Base-by-base conservation (phyloP, 2,329 filamentous ascomycete genomes). In the Fusarium tupiense region DNA sequence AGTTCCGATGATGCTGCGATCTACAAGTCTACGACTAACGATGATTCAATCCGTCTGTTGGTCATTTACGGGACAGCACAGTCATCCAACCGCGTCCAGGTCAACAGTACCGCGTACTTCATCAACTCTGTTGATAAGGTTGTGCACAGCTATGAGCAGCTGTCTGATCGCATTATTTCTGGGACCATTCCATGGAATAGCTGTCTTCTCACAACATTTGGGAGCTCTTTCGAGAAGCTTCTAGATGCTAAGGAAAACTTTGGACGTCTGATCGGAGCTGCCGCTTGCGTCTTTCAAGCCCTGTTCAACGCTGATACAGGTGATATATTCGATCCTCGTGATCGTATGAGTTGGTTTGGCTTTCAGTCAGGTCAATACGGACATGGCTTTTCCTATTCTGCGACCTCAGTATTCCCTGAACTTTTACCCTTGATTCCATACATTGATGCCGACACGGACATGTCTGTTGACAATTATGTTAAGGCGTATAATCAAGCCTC, bases 111-210 rank as follows among this genome's bases (percentile, higher is more conserved):
- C 0, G 20, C 0, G 0, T 54, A 54, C 13, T 40, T 54, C 20
- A 29, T 54, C 3, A 29, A 12, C 3, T 54, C 52, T 0, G 0
- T 54, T 22, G 13, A 38, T 1, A 9, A 2, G 0, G 0, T 54
- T 3, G 2, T 54, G 0, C 4, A 0, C 0, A 26, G 19, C 50
- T 2, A 13, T 37, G 35, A 38, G 19, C 24, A 17, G 5, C 9
- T 10, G 2, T 13, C 4, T 3, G 52, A 38, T 29, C 10, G 0
- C 2, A 3, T 54, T 2, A 22, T 54, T 0, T 38, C 19, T 5
- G 52, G 52, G 0, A 5, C 35, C 5, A 0, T 29, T 9, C n/a
- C 1, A 0, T 38, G 50, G 50, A 2, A 2, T 0, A 29, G 1
- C 0, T 54, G 47, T 0, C 33, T 37, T 38, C 12, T 2, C 1